Evolutionary conservation across 169 alveolate species (phyloP).

Genomic region (Plasmodium yoelii): DNA sequence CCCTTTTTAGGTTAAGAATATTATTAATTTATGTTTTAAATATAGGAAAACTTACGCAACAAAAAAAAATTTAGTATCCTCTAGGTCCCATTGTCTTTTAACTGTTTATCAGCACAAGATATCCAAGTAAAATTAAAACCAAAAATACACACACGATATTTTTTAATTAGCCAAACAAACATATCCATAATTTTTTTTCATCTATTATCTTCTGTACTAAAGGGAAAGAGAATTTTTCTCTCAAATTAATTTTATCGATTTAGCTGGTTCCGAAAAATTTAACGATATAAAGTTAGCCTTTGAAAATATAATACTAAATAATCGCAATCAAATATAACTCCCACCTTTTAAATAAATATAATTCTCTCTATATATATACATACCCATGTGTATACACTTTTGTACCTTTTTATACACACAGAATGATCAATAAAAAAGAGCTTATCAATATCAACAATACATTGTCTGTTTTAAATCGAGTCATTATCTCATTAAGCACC

Average conservation of each 20-base stretch:
- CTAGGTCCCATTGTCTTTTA: constrained; percentile 68
- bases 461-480: constrained; percentile 54
- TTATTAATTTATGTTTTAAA: constrained; percentile 57
- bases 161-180: constrained; percentile 3
- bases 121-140: constrained; percentile 8
- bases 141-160: background rate
- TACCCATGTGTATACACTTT: background rate
- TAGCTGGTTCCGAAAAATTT: constrained; percentile 76
- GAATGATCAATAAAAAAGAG: constrained; percentile 71
- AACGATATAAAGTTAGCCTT: constrained; percentile 69
- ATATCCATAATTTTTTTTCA: background rate
- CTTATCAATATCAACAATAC: constrained; percentile 69
- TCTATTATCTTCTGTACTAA: background rate
- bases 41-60: constrained; percentile 72
- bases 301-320: no score
- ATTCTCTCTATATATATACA: background rate
- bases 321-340: no score
- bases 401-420: background rate
- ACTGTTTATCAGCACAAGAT: constrained; percentile 53
- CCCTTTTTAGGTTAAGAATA: constrained; percentile 24
- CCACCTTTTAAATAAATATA: no score
- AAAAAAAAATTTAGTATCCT: constrained; percentile 67
- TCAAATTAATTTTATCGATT: constrained; percentile 69
- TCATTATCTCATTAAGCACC: constrained; percentile 57
- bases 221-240: constrained; percentile 66